Evolutionary conservation across 1,284 basidiomycete species (phyloP).

Genomic region (Prillingera fragicola): DNA sequence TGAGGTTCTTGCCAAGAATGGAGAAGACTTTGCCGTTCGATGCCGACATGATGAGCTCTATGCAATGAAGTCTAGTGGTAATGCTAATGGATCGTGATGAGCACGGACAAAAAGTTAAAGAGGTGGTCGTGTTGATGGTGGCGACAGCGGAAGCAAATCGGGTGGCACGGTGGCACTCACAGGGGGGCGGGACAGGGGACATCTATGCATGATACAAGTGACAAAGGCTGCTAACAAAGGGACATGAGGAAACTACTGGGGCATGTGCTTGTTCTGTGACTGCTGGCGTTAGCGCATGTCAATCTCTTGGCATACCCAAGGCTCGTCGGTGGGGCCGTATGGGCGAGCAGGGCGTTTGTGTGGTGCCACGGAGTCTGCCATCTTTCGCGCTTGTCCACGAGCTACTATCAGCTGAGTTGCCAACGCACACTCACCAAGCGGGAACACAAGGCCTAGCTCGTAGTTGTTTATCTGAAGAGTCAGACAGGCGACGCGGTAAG

Average conservation of each 20-base stretch:
- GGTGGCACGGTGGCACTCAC: too few species aligned
- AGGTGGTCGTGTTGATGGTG: neutral
- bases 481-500: neutral
- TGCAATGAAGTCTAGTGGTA: slow-evolving; percentile 1
- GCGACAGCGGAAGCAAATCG: neutral
- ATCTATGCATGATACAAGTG: too few species aligned
- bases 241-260: neutral
- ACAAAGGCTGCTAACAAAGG: neutral
- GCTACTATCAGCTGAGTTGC: slow-evolving; percentile 17
- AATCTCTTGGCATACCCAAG: slow-evolving; percentile 35
- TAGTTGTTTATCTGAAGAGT: slow-evolving; percentile 34
- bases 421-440: slow-evolving; percentile 29
- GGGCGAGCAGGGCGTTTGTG: slow-evolving; percentile 37
- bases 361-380: slow-evolving; percentile 37
- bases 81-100: neutral
- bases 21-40: slow-evolving; percentile 52
- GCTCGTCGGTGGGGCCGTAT: slow-evolving; percentile 32
- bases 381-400: slow-evolving; percentile 19
- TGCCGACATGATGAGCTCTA: slow-evolving; percentile 17
- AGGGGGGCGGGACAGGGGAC: too few species aligned
- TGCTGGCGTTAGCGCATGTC: neutral
- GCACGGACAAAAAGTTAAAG: slow-evolving; percentile 1
- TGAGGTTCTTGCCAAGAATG: slow-evolving; percentile 69
- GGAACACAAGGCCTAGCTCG: slow-evolving; percentile 46
- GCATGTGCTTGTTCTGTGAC: slow-evolving; percentile 13